Percentiles rank a stretch among this genome's conserved stretches.
These are phyloP conservation scores for Calonectria pseudoturangicola DNA, from an alignment of 2,329 filamentous ascomycete species.

Conservation along the genomic window DNA sequence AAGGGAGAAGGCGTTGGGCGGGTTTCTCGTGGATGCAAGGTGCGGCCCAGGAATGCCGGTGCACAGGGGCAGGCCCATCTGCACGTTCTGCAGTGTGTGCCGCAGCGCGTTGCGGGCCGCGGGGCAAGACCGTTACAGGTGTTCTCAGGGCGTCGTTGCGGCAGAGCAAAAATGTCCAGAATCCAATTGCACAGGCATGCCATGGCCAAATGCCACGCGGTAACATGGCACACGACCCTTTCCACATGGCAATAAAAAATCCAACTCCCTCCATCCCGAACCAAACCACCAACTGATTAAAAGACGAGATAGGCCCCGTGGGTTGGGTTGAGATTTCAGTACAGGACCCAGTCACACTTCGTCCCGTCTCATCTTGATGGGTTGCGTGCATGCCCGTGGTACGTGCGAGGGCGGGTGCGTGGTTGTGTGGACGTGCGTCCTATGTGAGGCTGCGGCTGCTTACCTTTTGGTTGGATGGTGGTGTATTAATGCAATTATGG, in stretches of 20 bases:
- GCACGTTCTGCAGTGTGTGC: constrained; percentile 36
- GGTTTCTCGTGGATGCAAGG: constrained; percentile 42
- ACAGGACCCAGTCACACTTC: constrained; percentile 7
- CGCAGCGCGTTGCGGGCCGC: constrained; percentile 29
- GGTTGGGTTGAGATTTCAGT: background rate
- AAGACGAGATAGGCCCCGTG: constrained; percentile 23
- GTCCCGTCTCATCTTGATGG: constrained; percentile 30
- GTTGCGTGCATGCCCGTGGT: constrained; percentile 22
- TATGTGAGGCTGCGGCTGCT: constrained; percentile 36
- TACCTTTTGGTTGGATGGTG: constrained; percentile 30
- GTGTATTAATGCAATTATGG: constrained; percentile 20
- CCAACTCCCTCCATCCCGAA: background rate
- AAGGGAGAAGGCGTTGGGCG: constrained; percentile 51
- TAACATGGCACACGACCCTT: constrained; percentile 14
- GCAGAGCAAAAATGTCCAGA: constrained; percentile 16
- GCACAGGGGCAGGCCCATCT: constrained; percentile 42
- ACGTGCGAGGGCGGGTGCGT: constrained; percentile 25
- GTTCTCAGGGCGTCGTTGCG: constrained; percentile 19
- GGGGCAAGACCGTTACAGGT: constrained; percentile 38
- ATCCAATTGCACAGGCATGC: background rate
- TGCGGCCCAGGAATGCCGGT: constrained; percentile 50
- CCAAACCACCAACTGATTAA: background rate
- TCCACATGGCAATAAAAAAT: background rate
- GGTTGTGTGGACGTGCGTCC: constrained; percentile 20
- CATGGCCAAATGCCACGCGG: constrained; percentile 7